A percentile compares a stretch with the other conserved stretches of the same genome.
phyloP scores from a whole-genome alignment of 148 eudicot genomes.

The Diospyros kaki region DNA sequence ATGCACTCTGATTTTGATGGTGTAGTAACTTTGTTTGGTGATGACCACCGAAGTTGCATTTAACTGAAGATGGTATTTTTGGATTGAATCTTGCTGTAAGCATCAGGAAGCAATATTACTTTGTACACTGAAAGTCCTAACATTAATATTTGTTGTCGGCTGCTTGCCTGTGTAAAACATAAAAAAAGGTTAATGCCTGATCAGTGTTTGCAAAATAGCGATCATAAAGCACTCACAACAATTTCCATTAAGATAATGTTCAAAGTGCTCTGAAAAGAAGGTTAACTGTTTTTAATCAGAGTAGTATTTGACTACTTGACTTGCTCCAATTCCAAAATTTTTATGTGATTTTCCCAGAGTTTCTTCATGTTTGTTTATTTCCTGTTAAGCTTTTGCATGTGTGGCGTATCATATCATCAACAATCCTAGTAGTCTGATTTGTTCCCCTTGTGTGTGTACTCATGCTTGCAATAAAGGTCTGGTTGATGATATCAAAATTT shows the following conservation, averaged over 20 bases:
- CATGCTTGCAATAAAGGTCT: conserved; percentile 5
- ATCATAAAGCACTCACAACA: no score
- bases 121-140: no score
- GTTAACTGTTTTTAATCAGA: neutral
- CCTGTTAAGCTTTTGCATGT: neutral
- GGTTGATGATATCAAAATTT: neutral
- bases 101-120: neutral
- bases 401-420: neutral
- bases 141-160: neutral
- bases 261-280: neutral
- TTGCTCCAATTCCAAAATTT: neutral
- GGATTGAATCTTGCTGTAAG: neutral
- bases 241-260: no score
- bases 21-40: neutral
- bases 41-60: neutral
- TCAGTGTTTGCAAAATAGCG: no score
- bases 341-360: neutral
- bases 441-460: neutral
- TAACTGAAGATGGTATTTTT: neutral
- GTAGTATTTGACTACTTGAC: neutral
- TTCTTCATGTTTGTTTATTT: neutral
- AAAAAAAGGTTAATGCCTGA: no score
- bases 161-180: neutral
- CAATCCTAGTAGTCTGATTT: neutral
- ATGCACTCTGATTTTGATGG: neutral